Conservation (phyloP, 108 stramenopile species). For the Fistulifera solaris region DNA sequence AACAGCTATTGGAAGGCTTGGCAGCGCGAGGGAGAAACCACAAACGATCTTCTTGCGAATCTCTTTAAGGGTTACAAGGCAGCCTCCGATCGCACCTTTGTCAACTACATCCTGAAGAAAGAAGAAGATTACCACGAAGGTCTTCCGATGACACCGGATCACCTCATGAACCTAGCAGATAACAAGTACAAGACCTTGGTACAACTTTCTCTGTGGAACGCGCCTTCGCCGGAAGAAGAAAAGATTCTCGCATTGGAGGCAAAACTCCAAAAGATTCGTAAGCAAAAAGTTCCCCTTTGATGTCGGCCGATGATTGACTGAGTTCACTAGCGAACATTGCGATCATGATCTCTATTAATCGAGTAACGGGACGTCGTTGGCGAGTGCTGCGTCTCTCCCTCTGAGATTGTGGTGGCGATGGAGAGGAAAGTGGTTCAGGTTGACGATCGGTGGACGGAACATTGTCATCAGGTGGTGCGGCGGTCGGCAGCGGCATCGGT, state of each 20-base stretch:
- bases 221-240: slow-evolving; percentile 6
- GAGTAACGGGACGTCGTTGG: no score
- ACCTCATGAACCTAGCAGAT: slow-evolving; percentile 18
- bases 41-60: slow-evolving; percentile 15
- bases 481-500: no score
- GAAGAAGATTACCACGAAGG: slow-evolving; percentile 22
- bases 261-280: no score
- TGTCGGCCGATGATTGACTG: no score
- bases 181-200: slow-evolving; percentile 18
- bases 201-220: slow-evolving; percentile 6
- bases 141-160: not conserved
- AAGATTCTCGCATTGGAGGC: slow-evolving; percentile 22
- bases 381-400: no score
- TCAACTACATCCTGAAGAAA: slow-evolving; percentile 13
- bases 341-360: no score
- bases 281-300: no score
- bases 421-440: no score
- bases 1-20: slow-evolving; percentile 2
- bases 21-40: slow-evolving; percentile 12
- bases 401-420: no score
- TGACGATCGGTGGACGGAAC: no score
- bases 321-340: no score
- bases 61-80: slow-evolving; percentile 28
- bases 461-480: no score
- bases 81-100: slow-evolving; percentile 9